Evolutionary conservation across 805 yeast species (phyloP), one percentile per base, ranked within the genome.

Genomic region (Maudiozyma turicensis): DNA sequence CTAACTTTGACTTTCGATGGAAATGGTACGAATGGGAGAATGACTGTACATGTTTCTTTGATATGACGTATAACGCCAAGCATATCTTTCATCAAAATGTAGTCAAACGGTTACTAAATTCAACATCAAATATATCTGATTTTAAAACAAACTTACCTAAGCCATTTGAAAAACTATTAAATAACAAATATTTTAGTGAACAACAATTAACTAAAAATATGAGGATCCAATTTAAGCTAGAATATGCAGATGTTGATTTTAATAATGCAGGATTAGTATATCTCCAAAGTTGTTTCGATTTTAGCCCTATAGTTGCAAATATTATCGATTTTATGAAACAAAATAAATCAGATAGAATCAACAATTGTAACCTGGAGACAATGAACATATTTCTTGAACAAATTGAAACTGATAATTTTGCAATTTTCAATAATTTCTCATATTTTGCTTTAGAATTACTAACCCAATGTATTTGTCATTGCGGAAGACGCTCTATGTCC

Each of bases 1-100:
- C 91, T 54, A 90, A 89, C 63, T 91, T 90, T 65, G 86, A 83
- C 47, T 91, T 85, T 68, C 84, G 85, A 37, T 90, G 98, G 97
- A 86, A 87, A 60, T 90, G 98, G 97, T 77, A 77, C 52, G 96
- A 88, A 64, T 90, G 97, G 97, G 75, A 73, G 8, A 67, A 63
- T 1, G 83, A 80, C 56, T 72, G 78, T 1, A 54, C 59, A 14
- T 60, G 60, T 39, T 71, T 69, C 35, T 66, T 74, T 33, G 61
- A 67, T 29, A 66, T 71, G 30, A 52, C 55, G 6, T 78, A 75
- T 58, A 89, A 86, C 60, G 95, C 96, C 8, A 79, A 78, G 54
- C 73, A 76, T 50, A 77, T 76, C 39, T 82, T 89, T 55, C 77
- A 89, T 52, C 77, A 74, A 56, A 87, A 87, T 64, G 72, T 88